Evolutionary conservation across 2,329 filamentous ascomycete genomes (phyloP).

Genomic region (Phaeosphaeria sp.): DNA sequence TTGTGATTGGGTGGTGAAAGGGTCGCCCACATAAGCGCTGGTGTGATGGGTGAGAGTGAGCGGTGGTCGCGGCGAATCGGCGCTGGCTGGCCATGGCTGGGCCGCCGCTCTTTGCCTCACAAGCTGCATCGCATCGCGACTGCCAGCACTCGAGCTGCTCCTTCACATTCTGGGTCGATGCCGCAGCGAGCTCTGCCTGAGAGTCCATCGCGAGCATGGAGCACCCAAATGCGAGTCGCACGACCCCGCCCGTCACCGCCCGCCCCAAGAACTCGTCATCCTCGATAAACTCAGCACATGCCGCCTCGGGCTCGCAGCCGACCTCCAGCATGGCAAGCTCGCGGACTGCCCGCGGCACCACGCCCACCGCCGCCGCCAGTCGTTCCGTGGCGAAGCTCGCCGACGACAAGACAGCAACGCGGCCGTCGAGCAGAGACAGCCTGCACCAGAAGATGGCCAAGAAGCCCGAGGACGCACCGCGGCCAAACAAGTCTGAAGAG

Average conservation of each 20-base stretch:
- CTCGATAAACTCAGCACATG: slow-evolving; percentile 23
- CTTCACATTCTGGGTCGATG: slow-evolving; percentile 19
- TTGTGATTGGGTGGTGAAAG: neutral
- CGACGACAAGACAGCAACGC: slow-evolving; percentile 37
- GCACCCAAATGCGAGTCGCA: neutral
- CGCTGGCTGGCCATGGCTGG: slow-evolving; percentile 9
- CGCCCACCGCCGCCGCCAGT: slow-evolving; percentile 35
- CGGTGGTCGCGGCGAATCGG: slow-evolving; percentile 11
- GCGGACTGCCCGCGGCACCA: slow-evolving; percentile 31
- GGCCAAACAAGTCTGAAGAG: slow-evolving; percentile 46
- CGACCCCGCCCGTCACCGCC: slow-evolving; percentile 40
- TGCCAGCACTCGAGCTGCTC: slow-evolving; percentile 18
- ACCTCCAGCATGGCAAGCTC: slow-evolving; percentile 34
- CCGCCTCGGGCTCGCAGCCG: slow-evolving; percentile 26
- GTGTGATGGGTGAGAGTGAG: slow-evolving; percentile 1
- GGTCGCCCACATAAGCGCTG: slow-evolving; percentile 9
- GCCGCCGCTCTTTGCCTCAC: slow-evolving; percentile 8
- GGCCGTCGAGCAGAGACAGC: slow-evolving; percentile 48
- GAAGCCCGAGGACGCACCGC: slow-evolving; percentile 41
- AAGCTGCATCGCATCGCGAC: slow-evolving; percentile 21
- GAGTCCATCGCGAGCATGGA: neutral
- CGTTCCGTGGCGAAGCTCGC: slow-evolving; percentile 37
- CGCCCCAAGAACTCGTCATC: slow-evolving; percentile 34
- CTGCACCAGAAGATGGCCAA: slow-evolving; percentile 47
- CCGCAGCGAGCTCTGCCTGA: slow-evolving; percentile 6